Evolutionary conservation across 805 yeast genomes (phyloP), one percentile per base, ranked within the genome.

Genomic region (Candida awuae): DNA sequence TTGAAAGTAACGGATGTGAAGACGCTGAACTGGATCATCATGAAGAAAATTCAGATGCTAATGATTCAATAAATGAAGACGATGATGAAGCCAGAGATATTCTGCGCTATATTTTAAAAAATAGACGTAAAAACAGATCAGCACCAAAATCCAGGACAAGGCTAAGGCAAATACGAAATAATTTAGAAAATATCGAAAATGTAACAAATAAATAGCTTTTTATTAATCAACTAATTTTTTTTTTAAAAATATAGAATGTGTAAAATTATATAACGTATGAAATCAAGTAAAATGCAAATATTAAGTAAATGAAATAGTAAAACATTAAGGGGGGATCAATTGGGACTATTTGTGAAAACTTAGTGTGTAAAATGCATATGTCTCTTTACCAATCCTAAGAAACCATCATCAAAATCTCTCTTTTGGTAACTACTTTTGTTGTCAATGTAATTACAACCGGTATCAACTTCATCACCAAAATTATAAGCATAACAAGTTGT

Each of bases 401-500:
- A 35, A 12, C 44, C 35, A 6, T 39, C 42, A 37, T 53, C 54
- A 5, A 25, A 6, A 10, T 30, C 37, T 52, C 63, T 57, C 43
- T 67, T 53, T 30, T 45, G 42, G 44, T 59, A 56, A 34, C 47
- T 47, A 26, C 54, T 47, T 43, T 65, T 63, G 34, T 55, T 49
- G 38, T 42, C 39, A 13, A 53, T 46, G 47, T 59, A 75, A 53
- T 70, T 67, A 55, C 83, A 77, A 21, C 73, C 71, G 30, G 68
- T 58, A 36, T 59, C 61, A 33, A 72, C 77, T n/a, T 57, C 52
- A 33, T 59, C 61, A 39, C 62, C 65, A 27, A 53, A 51, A 23
- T 57, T 64, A 48, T 62, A 71, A 18, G 84, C 81, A 47, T 62
- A 69, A 58, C 86, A 79, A 2, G 75, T 64, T 3, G 85, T 77